Conservation (phyloP, 345 rosid species). For the Pistacia atlantica region DNA sequence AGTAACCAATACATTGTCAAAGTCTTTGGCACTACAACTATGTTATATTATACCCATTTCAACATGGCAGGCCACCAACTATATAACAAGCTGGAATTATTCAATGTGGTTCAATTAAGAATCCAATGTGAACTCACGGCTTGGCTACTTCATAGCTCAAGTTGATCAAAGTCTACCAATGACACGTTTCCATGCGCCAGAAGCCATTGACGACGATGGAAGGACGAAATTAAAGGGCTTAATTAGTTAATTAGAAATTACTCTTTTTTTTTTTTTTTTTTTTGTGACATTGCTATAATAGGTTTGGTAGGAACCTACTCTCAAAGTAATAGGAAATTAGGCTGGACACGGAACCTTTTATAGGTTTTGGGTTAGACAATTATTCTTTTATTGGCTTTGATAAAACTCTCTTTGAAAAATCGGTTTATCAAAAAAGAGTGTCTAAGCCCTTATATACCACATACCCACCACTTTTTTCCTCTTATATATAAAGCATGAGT, state of each 20-base stretch:
- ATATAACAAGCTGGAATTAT: constrained; percentile 3
- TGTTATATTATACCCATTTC: not conserved
- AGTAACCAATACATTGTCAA: constrained; percentile 1
- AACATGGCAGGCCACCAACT: constrained; percentile 16
- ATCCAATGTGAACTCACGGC: constrained; percentile 13
- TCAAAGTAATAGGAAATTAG: too few species aligned
- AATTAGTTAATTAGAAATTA: not conserved
- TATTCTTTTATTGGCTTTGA: too few species aligned
- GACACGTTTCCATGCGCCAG: not conserved
- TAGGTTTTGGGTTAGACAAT: too few species aligned
- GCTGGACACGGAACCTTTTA: too few species aligned
- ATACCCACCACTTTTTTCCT: too few species aligned
- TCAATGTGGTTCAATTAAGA: constrained; percentile 3
- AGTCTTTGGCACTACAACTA: not conserved
- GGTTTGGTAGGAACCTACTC: not conserved
- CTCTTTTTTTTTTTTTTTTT: not conserved
- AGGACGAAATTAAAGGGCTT: not conserved
- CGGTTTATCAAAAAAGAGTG: too few species aligned
- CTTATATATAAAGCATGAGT: too few species aligned
- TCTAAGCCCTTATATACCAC: too few species aligned
- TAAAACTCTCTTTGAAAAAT: too few species aligned
- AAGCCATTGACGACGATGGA: not conserved
- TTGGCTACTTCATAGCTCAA: not conserved
- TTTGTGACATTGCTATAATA: not conserved
- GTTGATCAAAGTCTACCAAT: not conserved